These are phyloP conservation scores for Skeletonema menzelii DNA, from an alignment of 108 stramenopile genomes.

Conservation along the genomic window DNA sequence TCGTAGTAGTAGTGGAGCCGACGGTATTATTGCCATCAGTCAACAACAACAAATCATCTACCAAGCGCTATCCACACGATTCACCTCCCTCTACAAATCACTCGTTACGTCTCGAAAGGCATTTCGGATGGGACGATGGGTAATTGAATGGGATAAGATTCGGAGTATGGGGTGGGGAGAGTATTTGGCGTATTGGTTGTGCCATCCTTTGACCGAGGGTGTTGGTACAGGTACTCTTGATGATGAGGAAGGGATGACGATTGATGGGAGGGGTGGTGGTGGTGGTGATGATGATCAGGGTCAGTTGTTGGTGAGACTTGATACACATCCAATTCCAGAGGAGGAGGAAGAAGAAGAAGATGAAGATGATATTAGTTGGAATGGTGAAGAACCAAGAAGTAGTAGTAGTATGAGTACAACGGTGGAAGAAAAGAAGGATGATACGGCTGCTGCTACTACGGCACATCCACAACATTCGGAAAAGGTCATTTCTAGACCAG, in stretches of 20 bases:
- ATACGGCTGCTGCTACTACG: background rate
- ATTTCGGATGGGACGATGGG: slow-evolving; percentile 69
- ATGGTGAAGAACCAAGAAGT: slow-evolving; percentile 1
- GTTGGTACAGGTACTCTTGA: background rate
- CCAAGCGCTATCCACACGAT: slow-evolving; percentile 33
- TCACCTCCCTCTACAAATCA: slow-evolving; percentile 52
- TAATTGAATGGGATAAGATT: slow-evolving; percentile 73
- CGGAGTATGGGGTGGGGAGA: slow-evolving; percentile 54
- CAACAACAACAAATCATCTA: slow-evolving; percentile 6
- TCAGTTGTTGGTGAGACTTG: background rate
- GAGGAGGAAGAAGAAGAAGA: slow-evolving; percentile 7
- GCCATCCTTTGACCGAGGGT: slow-evolving; percentile 37
- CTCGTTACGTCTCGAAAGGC: slow-evolving; percentile 72
- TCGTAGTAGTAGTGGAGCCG: background rate
- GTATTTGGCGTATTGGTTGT: slow-evolving; percentile 27
- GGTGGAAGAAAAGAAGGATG: background rate
- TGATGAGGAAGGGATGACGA: background rate
- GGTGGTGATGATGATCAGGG: background rate
- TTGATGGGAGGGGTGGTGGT: background rate
- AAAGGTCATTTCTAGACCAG: slow-evolving; percentile 6
- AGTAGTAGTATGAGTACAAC: too few species aligned
- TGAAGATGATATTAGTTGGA: slow-evolving; percentile 11
- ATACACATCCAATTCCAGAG: slow-evolving; percentile 32
- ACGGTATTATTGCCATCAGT: background rate
- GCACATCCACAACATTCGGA: background rate